Percentiles rank a stretch among this genome's conserved stretches.
These are phyloP conservation scores for Musa balbisiana DNA, from an alignment of 202 grass and related monocot genomes.

Conservation along the genomic window DNA sequence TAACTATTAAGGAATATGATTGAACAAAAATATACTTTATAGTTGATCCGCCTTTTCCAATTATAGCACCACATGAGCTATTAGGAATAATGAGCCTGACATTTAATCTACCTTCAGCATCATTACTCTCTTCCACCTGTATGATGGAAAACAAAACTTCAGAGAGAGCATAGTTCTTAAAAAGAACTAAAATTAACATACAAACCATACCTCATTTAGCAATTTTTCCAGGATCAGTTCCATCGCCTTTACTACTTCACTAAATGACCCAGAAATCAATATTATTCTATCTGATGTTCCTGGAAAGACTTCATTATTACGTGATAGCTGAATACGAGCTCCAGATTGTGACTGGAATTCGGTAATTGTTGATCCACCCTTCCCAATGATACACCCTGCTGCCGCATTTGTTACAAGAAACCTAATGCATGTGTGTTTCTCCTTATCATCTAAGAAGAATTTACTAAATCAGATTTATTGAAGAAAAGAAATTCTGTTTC, in stretches of 20 bases:
- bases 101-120: slow-evolving; percentile 72
- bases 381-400: slow-evolving; percentile 90
- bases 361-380: slow-evolving; percentile 88
- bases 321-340: slow-evolving; percentile 79
- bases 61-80: slow-evolving; percentile 94
- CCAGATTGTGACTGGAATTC: slow-evolving; percentile 78
- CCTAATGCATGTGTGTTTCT: slow-evolving; percentile 73
- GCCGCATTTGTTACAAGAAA: slow-evolving; percentile 79
- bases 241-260: slow-evolving; percentile 87
- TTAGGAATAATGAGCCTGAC: slow-evolving; percentile 89
- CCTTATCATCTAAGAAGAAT: slow-evolving; percentile 49
- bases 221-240: slow-evolving; percentile 93
- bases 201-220: slow-evolving; percentile 56
- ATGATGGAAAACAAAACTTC: slow-evolving; percentile 4
- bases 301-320: slow-evolving; percentile 85
- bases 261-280: slow-evolving; percentile 77
- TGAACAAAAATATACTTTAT: slow-evolving; percentile 62
- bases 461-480: background rate
- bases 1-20: slow-evolving; percentile 3
- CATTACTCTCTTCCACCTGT: slow-evolving; percentile 81
- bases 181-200: slow-evolving; percentile 6
- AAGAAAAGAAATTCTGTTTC: background rate
- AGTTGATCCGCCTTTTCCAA: slow-evolving; percentile 93
- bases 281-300: slow-evolving; percentile 86
- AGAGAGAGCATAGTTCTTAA: background rate